phyloP scores from a whole-genome alignment of 768 basidiomycete genomes.

The Auriscalpium orientale region DNA sequence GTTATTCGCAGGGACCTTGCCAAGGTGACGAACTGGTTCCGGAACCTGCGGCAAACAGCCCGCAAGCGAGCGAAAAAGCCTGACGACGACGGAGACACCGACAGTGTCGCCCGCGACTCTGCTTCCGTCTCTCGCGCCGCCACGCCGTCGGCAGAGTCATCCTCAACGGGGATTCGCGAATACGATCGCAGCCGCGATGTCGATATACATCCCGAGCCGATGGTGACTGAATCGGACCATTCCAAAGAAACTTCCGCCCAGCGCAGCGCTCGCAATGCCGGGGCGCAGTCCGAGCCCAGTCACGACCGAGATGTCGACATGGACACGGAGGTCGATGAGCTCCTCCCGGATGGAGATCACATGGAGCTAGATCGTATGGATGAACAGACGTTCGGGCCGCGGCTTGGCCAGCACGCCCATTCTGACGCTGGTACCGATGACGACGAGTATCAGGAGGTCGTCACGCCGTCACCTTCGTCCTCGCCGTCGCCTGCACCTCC shows the following conservation, averaged over 20 bases:
- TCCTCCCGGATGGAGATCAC: background rate
- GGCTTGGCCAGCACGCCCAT: slow-evolving; percentile 3
- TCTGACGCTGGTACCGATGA: slow-evolving; percentile 24
- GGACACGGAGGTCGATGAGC: slow-evolving; percentile 35
- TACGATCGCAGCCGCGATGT: slow-evolving; percentile 23
- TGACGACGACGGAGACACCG: slow-evolving; percentile 36
- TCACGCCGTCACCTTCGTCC: slow-evolving; percentile 60
- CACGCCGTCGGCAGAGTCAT: slow-evolving; percentile 41
- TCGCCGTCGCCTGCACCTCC: slow-evolving; percentile 27
- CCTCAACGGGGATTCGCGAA: slow-evolving; percentile 42
- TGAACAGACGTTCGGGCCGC: background rate
- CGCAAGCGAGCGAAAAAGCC: slow-evolving; percentile 55
- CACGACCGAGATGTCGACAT: slow-evolving; percentile 30
- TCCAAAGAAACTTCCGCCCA: too few species aligned
- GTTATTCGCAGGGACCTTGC: slow-evolving; percentile 51
- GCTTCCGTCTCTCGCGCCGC: slow-evolving; percentile 44
- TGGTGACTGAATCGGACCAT: slow-evolving; percentile 19
- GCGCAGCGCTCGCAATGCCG: too few species aligned
- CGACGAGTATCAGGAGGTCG: slow-evolving; percentile 67
- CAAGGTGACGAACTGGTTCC: slow-evolving; percentile 86
- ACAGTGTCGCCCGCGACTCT: slow-evolving; percentile 26
- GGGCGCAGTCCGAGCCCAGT: slow-evolving; percentile 20
- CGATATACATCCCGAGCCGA: slow-evolving; percentile 32
- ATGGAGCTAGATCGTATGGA: background rate
- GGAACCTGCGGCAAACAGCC: slow-evolving; percentile 77